Percentiles rank a stretch among this genome's conserved stretches.
These are phyloP conservation scores for Nicotiana rustica DNA, from an alignment of 305 asterid species.

Conservation along the genomic window DNA sequence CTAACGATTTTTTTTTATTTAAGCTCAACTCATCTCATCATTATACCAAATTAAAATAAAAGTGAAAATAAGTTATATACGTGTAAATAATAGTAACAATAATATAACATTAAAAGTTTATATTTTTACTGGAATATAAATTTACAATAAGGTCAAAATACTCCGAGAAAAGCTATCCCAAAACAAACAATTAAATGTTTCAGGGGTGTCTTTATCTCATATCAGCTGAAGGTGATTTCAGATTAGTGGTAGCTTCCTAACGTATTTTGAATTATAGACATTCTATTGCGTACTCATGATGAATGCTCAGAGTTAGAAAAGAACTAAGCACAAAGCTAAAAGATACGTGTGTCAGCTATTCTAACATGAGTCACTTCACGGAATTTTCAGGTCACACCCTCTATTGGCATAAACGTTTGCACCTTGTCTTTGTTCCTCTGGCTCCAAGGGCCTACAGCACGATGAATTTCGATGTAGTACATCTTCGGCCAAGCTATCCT, in stretches of 20 bases:
- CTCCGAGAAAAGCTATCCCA: too few species aligned
- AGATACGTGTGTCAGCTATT: constrained; percentile 15
- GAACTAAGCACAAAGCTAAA: background rate
- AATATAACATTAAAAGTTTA: too few species aligned
- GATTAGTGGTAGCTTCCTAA: background rate
- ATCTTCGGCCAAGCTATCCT: constrained; percentile 20
- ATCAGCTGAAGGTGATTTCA: constrained; percentile 6
- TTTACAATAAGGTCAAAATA: too few species aligned
- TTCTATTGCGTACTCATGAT: constrained; percentile 5
- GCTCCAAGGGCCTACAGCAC: constrained; percentile 42
- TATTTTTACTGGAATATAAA: too few species aligned
- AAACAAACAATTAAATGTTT: constrained; percentile 18
- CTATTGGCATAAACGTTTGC: constrained; percentile 35
- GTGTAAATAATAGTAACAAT: background rate
- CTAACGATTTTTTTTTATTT: too few species aligned
- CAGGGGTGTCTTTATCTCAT: constrained; percentile 15
- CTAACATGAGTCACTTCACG: constrained; percentile 26
- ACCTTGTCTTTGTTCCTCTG: constrained; percentile 61
- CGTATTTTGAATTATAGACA: constrained; percentile 14
- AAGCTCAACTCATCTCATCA: too few species aligned
- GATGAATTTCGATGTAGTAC: constrained; percentile 34
- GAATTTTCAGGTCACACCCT: constrained; percentile 21
- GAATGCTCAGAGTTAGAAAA: background rate
- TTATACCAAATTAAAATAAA: too few species aligned
- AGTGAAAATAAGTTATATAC: too few species aligned